These are phyloP conservation scores for Geoglossum cookeanum DNA, from an alignment of 2,329 filamentous ascomycete species.

Conservation along the genomic window DNA sequence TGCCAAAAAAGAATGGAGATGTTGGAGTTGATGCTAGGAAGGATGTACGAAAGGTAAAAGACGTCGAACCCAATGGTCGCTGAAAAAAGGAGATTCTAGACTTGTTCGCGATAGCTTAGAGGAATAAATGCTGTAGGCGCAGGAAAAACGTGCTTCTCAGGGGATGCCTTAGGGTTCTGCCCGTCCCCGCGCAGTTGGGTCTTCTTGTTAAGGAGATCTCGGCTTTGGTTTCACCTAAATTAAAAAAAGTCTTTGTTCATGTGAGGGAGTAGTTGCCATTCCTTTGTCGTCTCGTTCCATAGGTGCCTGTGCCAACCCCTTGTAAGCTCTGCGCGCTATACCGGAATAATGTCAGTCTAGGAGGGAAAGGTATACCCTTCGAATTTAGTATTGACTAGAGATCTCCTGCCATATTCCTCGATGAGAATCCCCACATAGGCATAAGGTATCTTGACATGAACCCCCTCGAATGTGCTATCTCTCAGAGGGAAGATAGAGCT, in stretches of 20 bases:
- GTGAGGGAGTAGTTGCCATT: neutral
- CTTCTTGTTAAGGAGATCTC: neutral
- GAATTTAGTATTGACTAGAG: slow-evolving; percentile 28
- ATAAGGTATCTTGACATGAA: slow-evolving; percentile 35
- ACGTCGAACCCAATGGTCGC: neutral
- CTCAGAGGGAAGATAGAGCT: slow-evolving; percentile 38
- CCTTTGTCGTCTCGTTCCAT: neutral
- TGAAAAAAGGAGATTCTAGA: neutral
- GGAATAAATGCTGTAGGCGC: no score
- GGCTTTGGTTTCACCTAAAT: neutral
- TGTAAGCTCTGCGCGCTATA: neutral
- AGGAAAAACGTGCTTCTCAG: no score
- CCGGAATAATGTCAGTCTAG: slow-evolving; percentile 3
- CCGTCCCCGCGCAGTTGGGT: neutral
- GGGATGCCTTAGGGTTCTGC: neutral
- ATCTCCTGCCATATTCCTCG: slow-evolving; percentile 33
- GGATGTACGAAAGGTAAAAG: neutral
- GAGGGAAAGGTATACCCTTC: slow-evolving; percentile 16
- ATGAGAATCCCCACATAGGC: slow-evolving; percentile 33
- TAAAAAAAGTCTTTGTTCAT: neutral
- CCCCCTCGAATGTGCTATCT: slow-evolving; percentile 32
- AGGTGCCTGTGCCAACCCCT: neutral
- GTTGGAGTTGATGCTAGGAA: neutral
- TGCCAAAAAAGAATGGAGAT: neutral
- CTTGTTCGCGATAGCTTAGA: neutral